Conservation (phyloP, 768 basidiomycete genomes). For the Nevesoporus exiguus region DNA sequence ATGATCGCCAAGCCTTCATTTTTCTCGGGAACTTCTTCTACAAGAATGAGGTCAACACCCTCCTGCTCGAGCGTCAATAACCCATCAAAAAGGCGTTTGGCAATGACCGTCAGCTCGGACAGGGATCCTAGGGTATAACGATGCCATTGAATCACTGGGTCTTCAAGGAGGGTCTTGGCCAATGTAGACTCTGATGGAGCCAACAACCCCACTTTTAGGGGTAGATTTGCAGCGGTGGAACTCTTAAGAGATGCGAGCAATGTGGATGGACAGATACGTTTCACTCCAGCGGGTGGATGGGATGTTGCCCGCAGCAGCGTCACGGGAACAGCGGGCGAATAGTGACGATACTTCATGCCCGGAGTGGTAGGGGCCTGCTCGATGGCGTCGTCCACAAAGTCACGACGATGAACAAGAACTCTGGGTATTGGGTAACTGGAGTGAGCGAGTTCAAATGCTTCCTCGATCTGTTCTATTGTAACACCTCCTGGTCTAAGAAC, state of each 20-base stretch:
- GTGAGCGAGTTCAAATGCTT: constrained; percentile 46
- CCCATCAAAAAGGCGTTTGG: constrained; percentile 84
- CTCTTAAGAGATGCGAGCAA: constrained; percentile 45
- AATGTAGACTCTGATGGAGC: constrained; percentile 56
- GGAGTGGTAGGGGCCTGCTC: constrained; percentile 89
- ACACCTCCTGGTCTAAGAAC: constrained; percentile 90
- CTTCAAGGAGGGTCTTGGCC: constrained; percentile 23
- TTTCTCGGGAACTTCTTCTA: constrained; percentile 80
- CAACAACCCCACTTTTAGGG: constrained; percentile 61
- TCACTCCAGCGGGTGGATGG: constrained; percentile 36
- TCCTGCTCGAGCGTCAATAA: constrained; percentile 72
- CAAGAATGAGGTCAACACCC: constrained; percentile 77
- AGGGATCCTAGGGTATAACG: constrained; percentile 50
- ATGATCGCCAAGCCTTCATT: constrained; percentile 90
- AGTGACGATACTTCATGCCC: constrained; percentile 99
- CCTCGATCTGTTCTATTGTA: constrained; percentile 82
- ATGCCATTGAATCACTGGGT: constrained; percentile 49
- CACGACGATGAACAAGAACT: constrained; percentile 76
- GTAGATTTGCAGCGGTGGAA: constrained; percentile 2
- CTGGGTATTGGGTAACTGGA: constrained; percentile 40
- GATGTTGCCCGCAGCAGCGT: constrained; percentile 59
- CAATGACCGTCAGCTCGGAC: constrained; percentile 61
- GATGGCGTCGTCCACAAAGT: constrained; percentile 66
- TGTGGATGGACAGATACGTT: constrained; percentile 29
- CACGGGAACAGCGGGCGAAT: constrained; percentile 88